These are phyloP conservation scores for Termitomyces heimii DNA, from an alignment of 768 basidiomycete genomes.

Conservation along the genomic window DNA sequence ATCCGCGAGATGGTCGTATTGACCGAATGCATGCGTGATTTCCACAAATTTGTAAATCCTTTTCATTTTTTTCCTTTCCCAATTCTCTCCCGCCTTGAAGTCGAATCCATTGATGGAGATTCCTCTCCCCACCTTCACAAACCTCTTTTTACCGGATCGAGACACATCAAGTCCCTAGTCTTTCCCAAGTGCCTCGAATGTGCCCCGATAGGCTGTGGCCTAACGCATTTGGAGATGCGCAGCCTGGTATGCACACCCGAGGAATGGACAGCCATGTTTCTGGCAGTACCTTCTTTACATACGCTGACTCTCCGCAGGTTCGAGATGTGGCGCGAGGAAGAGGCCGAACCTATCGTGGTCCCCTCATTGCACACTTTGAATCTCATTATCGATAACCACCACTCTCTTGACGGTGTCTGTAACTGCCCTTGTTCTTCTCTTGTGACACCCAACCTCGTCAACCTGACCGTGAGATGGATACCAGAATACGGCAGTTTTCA, in stretches of 20 bases:
- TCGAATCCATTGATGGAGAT: not conserved
- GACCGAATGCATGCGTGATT: not conserved
- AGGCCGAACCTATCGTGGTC: not conserved
- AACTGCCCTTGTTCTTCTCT: not conserved
- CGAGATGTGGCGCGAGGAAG: not conserved
- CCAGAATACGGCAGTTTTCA: not conserved
- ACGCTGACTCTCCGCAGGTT: not conserved
- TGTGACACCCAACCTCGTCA: not conserved
- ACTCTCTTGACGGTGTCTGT: too few species aligned
- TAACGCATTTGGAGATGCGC: not conserved
- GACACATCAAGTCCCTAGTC: not conserved
- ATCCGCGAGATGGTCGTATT: not conserved
- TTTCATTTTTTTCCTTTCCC: not conserved
- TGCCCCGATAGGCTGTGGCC: not conserved
- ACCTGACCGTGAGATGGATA: not conserved
- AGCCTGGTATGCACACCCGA: not conserved
- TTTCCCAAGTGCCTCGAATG: not conserved
- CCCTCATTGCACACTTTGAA: not conserved
- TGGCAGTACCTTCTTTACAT: not conserved
- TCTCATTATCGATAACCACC: not conserved
- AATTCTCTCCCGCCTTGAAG: not conserved
- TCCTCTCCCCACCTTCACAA: too few species aligned
- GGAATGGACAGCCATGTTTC: not conserved
- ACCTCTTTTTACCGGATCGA: not conserved
- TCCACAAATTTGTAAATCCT: not conserved